Evolutionary conservation across 106 monocot genomes (phyloP), one percentile per base, ranked within the genome.

Genomic region (Xerophyta viscosa): DNA sequence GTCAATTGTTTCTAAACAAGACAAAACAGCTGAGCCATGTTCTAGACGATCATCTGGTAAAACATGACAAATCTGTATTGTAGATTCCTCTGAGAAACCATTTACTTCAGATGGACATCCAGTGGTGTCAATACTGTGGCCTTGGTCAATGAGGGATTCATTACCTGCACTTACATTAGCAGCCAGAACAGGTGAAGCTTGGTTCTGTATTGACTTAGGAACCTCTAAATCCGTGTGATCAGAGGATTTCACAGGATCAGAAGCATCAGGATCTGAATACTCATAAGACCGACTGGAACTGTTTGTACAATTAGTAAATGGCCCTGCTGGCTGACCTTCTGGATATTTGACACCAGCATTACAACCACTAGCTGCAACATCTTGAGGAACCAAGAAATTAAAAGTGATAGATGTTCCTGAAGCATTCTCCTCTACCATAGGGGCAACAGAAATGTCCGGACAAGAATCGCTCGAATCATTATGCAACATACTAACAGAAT

Each of bases 341-440:
- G 59, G 23, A 37, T 15, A 17, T 63, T 61, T 24, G n/a, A 2
- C 26, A 60, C 66, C 52, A 58, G 53, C 46, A 53, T 64, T 61
- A 24, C 27, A 54, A 30, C 31, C 46, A 65, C 19, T 20, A 22
- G 13, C 15, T n/a, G n/a, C n/a, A n/a, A n/a, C n/a, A n/a, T n/a
- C n/a, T n/a, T n/a, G n/a, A n/a, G n/a, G n/a, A n/a, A 50, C 31
- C 58, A 57, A 15, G 15, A 72, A 55, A n/a, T 69, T 48, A 26
- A 58, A 33, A 9, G 39, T 46, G 36, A 52, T 54, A 42, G 46
- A 49, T 51, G 24, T 61, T 54, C 74, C 64, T 52, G 47, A 63
- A 46, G 50, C 66, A 48, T 57, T 61, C 18, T 18, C 28, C 52
- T 57, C 62, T 30, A 10, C 33, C 33, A 33, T 10, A 10, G 50